These are phyloP conservation scores for Flaveria trinervia DNA, from an alignment of 129 eudicot genomes.

Conservation along the genomic window DNA sequence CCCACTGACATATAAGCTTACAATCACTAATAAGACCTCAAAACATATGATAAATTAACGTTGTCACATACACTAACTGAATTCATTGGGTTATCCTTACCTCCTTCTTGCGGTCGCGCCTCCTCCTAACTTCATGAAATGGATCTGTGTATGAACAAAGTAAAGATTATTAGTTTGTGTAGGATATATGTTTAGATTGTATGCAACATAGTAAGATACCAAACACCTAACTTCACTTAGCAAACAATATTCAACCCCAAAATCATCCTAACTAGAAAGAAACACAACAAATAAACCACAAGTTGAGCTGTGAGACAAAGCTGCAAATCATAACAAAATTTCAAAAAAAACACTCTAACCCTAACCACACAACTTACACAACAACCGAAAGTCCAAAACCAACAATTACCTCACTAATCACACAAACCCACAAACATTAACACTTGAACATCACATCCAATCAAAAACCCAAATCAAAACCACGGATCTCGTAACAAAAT, in stretches of 20 bases:
- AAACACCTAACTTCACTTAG: background rate
- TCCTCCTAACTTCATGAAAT: conserved; percentile 90
- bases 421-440: conserved; percentile 18
- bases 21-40: background rate
- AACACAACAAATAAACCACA: conserved; percentile 12
- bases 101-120: conserved; percentile 81
- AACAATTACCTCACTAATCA: background rate
- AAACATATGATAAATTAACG: background rate
- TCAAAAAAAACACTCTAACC: conserved; percentile 8
- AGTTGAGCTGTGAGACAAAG: background rate
- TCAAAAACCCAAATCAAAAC: background rate
- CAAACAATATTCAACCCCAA: background rate
- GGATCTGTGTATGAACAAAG: conserved; percentile 56
- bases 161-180: conserved; percentile 7
- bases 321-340: conserved; percentile 18
- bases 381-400: background rate
- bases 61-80: background rate
- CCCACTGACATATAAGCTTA: background rate
- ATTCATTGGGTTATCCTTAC: conserved; percentile 35
- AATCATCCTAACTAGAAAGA: conserved; percentile 8
- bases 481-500: conserved; percentile 26
- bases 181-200: background rate
- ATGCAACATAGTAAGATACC: too few species aligned
- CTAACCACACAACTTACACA: conserved; percentile 21
- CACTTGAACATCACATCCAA: background rate